Base-by-base conservation (phyloP, 495 filamentous ascomycete genomes). In the Choiromyces venosus region DNA sequence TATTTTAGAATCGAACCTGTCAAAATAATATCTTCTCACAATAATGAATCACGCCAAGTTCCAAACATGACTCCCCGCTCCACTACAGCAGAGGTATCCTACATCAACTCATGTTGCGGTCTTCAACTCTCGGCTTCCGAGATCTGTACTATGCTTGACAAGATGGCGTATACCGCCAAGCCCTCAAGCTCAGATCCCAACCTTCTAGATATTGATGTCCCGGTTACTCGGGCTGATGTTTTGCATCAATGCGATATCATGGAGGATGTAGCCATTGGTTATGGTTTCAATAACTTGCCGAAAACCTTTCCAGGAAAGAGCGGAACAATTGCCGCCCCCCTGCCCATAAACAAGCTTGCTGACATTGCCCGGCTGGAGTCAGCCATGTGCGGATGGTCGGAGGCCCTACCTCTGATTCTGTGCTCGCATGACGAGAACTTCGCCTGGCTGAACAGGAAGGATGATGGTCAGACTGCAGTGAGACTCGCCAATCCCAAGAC, bases 351-450 rank as follows among this genome's bases (percentile, higher is more conserved):
- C 86, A 97, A 97, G 82, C 91, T 99, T 38, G 85, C 87, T 72
- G 95, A 99, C 79, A 96, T 99, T 78, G 88, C 97, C 56, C 91
- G 95, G 65, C 84, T 91, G 70, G 95, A 99, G 83, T 89, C 91
- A 68, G 94, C 93, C 39, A 94, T 97, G 90, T 90, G 94, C 1
- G 95, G 95, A 73, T 99, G 95, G 94, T 89, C 88, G 29, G 95
- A 99, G 83, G 95, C 96, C 36, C 89, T 99, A 89, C 95, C 95
- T 6, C 86, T 99, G 21, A 97, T 97, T 79, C 88, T 99, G 67
- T 99, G 95, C 87, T 96, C 93, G 21, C 93, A 98, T 82, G 95
- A 97, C 81, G 95, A 99, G 87, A 99, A 98, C 85, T 99, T 97
- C 82, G 91, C 85, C 65, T 97, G 93, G 93, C 86, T 99, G 46